Evolutionary conservation across 257 asterid species (phyloP).

Genomic region (Solanum virginianum): DNA sequence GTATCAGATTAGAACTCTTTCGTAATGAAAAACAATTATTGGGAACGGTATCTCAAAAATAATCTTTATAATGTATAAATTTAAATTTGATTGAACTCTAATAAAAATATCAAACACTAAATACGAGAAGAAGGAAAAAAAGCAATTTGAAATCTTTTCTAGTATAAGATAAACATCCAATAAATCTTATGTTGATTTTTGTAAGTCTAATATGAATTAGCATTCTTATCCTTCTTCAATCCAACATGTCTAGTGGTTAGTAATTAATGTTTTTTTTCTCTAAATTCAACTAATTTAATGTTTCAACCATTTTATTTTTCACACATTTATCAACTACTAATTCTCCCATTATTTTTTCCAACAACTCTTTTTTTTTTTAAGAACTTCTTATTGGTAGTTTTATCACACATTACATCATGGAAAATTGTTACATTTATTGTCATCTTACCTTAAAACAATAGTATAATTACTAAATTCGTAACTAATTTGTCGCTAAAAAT

Average conservation of each 20-base stretch:
- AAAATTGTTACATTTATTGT: background rate
- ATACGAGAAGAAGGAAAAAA: too few relatives aligned
- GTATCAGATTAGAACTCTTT: background rate
- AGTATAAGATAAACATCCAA: background rate
- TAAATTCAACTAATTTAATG: background rate
- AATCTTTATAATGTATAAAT: background rate
- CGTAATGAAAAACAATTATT: background rate
- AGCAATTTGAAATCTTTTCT: background rate
- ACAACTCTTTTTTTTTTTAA: background rate
- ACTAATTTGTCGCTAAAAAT: background rate
- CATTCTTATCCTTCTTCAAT: background rate
- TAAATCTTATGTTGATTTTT: background rate
- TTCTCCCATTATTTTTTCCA: background rate
- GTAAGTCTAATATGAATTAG: background rate
- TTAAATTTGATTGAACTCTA: too few relatives aligned
- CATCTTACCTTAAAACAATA: background rate
- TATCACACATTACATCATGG: background rate
- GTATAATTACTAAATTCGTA: background rate
- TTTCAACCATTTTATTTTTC: background rate
- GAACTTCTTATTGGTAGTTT: background rate
- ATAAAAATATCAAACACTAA: too few relatives aligned
- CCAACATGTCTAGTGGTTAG: background rate
- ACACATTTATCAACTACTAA: background rate
- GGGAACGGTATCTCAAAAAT: accelerated
- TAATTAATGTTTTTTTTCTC: background rate